Percentiles rank a stretch among this genome's conserved stretches.
Conservation (phyloP, 768 basidiomycete species). For the Lactifluus piperatus region DNA sequence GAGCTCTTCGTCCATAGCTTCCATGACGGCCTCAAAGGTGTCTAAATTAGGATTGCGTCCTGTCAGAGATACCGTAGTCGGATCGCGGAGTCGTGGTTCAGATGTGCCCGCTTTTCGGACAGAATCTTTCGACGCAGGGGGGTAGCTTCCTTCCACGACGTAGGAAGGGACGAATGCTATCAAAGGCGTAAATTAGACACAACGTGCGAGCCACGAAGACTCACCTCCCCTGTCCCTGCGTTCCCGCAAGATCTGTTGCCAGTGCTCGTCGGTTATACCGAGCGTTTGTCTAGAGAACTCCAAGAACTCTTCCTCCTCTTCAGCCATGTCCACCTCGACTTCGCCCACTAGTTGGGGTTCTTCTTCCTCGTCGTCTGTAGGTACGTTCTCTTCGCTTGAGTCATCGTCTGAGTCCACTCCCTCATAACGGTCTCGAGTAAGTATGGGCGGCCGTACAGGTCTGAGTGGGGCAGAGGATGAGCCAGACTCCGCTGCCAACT, state of each 20-base stretch:
- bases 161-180: slow-evolving; percentile 24
- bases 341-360: slow-evolving; percentile 84
- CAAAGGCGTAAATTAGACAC: not conserved
- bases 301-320: slow-evolving; percentile 91
- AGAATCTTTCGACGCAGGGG: not conserved
- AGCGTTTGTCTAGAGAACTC: slow-evolving; percentile 90
- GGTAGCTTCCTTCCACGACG: slow-evolving; percentile 11
- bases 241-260: slow-evolving; percentile 78
- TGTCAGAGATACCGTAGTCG: slow-evolving; percentile 27
- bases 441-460: slow-evolving; percentile 67
- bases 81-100: slow-evolving; percentile 8
- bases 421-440: slow-evolving; percentile 79
- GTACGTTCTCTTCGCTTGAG: slow-evolving; percentile 53
- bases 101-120: not conserved
- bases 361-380: slow-evolving; percentile 52
- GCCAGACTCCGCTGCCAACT: not conserved
- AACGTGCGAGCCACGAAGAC: slow-evolving; percentile 24
- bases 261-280: slow-evolving; percentile 84
- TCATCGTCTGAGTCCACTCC: slow-evolving; percentile 92
- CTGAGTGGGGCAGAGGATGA: slow-evolving; percentile 16
- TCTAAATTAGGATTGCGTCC: slow-evolving; percentile 64
- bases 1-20: slow-evolving; percentile 86
- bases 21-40: slow-evolving; percentile 95
- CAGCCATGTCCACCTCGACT: slow-evolving; percentile 82
- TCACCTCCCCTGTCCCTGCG: slow-evolving; percentile 74